phyloP scores from a whole-genome alignment of 148 eudicot genomes.

The Gaultheria prostrata region DNA sequence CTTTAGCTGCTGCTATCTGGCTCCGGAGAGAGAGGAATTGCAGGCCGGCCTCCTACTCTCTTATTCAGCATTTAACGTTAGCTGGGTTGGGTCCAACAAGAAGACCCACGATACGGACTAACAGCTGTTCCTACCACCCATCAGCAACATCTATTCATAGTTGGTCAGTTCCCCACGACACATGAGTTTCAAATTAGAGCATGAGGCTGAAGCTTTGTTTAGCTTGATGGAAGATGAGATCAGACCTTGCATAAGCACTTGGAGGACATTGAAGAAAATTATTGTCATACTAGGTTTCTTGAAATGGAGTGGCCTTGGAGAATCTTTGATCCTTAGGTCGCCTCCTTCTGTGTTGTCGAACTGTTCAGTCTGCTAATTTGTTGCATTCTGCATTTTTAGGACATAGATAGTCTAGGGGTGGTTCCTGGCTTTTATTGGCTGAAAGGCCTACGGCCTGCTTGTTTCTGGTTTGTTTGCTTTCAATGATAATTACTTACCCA shows the following conservation, averaged over 20 bases:
- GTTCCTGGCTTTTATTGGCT: not conserved
- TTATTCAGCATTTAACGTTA: too few species aligned
- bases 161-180: too few species aligned
- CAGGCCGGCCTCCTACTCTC: not conserved
- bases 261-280: not conserved
- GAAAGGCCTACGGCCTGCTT: not conserved
- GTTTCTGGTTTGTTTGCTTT: not conserved
- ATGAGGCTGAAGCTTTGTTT: not conserved
- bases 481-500: too few species aligned
- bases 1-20: not conserved
- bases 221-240: not conserved
- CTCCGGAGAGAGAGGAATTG: not conserved
- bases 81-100: too few species aligned
- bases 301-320: not conserved
- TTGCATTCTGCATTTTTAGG: not conserved
- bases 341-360: too few species aligned
- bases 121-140: too few species aligned
- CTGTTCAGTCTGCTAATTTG: not conserved
- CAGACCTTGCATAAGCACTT: not conserved
- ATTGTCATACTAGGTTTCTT: not conserved
- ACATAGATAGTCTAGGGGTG: not conserved
- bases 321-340: not conserved
- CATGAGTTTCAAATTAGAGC: not conserved
- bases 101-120: too few species aligned
- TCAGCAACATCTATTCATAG: too few species aligned